A percentile compares a stretch with the other conserved stretches of the same genome.
Evolutionary conservation across 108 stramenopile species (phyloP).

Genomic region (Bacterosira constricta): DNA sequence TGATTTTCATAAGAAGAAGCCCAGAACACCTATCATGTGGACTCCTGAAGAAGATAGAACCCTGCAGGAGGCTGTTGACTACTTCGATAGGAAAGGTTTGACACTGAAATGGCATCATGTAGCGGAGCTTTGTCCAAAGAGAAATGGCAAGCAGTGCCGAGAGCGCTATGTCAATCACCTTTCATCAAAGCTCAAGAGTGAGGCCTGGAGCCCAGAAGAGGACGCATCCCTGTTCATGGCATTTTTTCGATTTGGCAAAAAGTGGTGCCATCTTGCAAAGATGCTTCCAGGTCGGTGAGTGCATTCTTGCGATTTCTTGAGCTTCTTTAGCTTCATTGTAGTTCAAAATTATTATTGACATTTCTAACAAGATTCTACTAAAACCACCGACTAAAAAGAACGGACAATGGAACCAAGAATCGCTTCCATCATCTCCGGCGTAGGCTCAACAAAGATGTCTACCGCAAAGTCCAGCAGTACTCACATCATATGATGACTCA

Average conservation of each 20-base stretch:
- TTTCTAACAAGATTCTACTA: no score
- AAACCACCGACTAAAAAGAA: no score
- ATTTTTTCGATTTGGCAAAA: slow-evolving; percentile 50
- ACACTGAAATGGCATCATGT: slow-evolving; percentile 31
- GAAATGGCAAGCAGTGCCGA: slow-evolving; percentile 39
- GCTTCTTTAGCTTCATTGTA: neutral
- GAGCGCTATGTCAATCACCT: slow-evolving; percentile 42
- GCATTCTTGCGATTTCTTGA: slow-evolving; percentile 49
- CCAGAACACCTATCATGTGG: slow-evolving; percentile 6
- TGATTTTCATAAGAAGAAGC: slow-evolving; percentile 1
- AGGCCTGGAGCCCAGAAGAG: slow-evolving; percentile 32
- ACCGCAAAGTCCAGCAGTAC: slow-evolving; percentile 9
- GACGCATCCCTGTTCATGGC: slow-evolving; percentile 52
- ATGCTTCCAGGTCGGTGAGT: slow-evolving; percentile 50
- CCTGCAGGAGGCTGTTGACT: slow-evolving; percentile 3
- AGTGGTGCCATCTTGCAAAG: slow-evolving; percentile 67
- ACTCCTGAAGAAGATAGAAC: slow-evolving; percentile 22
- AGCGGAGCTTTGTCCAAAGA: slow-evolving; percentile 3
- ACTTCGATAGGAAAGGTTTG: neutral
- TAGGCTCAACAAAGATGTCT: slow-evolving; percentile 13
- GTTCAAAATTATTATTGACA: no score
- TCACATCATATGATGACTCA: neutral
- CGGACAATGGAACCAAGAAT: slow-evolving; percentile 65
- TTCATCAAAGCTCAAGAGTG: slow-evolving; percentile 14
- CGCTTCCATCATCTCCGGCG: slow-evolving; percentile 41